phyloP scores from a whole-genome alignment of 352 stramenopile genomes.

The Plasmopara muralis region DNA sequence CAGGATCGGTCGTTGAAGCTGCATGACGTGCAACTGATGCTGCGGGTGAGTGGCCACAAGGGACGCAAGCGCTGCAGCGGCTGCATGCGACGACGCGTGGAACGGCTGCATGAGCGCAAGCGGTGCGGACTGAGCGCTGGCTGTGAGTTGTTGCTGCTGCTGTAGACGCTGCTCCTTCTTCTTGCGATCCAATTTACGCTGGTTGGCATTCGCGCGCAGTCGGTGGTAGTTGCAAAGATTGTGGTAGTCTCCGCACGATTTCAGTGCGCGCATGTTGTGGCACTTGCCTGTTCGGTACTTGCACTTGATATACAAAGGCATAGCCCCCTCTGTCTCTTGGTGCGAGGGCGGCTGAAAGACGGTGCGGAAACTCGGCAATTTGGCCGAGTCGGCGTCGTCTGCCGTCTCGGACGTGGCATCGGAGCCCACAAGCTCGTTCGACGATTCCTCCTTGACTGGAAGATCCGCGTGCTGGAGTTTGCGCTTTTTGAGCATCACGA shows the following conservation, averaged over 20 bases:
- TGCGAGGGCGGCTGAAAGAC: slow-evolving; percentile 38
- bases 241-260: slow-evolving; percentile 73
- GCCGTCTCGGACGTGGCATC: slow-evolving; percentile 3
- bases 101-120: slow-evolving; percentile 8
- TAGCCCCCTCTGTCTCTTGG: slow-evolving; percentile 7
- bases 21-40: slow-evolving; percentile 27
- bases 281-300: slow-evolving; percentile 83
- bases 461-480: slow-evolving; percentile 24
- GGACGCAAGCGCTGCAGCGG: slow-evolving; percentile 35
- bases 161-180: slow-evolving; percentile 62
- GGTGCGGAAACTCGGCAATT: slow-evolving; percentile 59
- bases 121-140: slow-evolving; percentile 5
- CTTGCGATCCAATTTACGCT: slow-evolving; percentile 79
- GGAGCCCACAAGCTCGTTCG: not conserved
- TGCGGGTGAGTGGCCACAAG: slow-evolving; percentile 30
- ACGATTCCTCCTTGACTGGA: slow-evolving; percentile 5
- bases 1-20: slow-evolving; percentile 20
- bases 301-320: slow-evolving; percentile 51
- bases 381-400: slow-evolving; percentile 15
- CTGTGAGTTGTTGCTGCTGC: slow-evolving; percentile 34
- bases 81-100: slow-evolving; percentile 30
- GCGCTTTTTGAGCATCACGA: slow-evolving; percentile 63
- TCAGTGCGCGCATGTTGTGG: slow-evolving; percentile 59
- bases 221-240: slow-evolving; percentile 82
- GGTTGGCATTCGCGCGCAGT: slow-evolving; percentile 70